These are phyloP conservation scores for Colletotrichum tropicale DNA, from an alignment of 2,329 filamentous ascomycete species.

Conservation along the genomic window DNA sequence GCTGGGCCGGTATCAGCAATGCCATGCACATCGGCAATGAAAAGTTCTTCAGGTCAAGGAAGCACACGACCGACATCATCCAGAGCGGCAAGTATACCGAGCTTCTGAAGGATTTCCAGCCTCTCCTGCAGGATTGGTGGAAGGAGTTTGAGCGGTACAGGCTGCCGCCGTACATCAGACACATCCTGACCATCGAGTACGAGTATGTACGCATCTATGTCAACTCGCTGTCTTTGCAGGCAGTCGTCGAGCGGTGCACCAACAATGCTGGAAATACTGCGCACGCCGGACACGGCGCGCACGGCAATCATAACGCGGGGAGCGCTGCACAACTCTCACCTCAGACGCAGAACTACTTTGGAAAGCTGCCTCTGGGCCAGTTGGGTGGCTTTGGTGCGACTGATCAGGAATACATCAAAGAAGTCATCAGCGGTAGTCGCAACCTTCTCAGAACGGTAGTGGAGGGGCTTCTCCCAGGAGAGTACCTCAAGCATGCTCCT, in stretches of 20 bases:
- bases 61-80: slow-evolving; percentile 88
- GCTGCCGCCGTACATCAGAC: slow-evolving; percentile 67
- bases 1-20: slow-evolving; percentile 92
- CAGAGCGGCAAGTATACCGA: slow-evolving; percentile 84
- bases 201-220: slow-evolving; percentile 95
- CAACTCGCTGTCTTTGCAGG: slow-evolving; percentile 92
- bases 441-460: slow-evolving; percentile 80
- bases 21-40: slow-evolving; percentile 93
- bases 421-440: slow-evolving; percentile 79
- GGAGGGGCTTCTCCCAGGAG: slow-evolving; percentile 74
- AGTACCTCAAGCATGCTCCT: slow-evolving; percentile 81
- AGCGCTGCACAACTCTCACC: slow-evolving; percentile 57
- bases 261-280: slow-evolving; percentile 66
- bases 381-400: slow-evolving; percentile 67
- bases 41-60: slow-evolving; percentile 83
- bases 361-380: slow-evolving; percentile 67
- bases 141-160: slow-evolving; percentile 81
- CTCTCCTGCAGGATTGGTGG: slow-evolving; percentile 79
- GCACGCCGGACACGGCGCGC: slow-evolving; percentile 25
- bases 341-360: slow-evolving; percentile 68
- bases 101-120: slow-evolving; percentile 80
- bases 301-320: slow-evolving; percentile 38
- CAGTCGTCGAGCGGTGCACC: slow-evolving; percentile 91
- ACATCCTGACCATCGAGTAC: slow-evolving; percentile 92
- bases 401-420: slow-evolving; percentile 75